Base-by-base conservation (phyloP, 495 filamentous ascomycete species). In the Acidiella bohemica region DNA sequence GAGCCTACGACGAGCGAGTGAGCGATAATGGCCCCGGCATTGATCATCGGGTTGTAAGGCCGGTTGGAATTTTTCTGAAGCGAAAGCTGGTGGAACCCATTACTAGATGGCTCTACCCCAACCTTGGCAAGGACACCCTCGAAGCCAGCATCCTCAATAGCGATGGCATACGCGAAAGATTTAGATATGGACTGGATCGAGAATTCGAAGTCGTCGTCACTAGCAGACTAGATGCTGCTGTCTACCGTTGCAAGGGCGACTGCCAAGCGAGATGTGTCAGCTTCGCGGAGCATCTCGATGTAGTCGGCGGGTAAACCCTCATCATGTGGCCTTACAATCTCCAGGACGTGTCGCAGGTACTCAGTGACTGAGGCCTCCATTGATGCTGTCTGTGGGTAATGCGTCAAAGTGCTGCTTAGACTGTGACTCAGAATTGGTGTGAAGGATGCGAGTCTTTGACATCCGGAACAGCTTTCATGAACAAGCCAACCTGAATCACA, bases 241-340 rank as follows among this genome's bases (percentile, higher is more conserved):
- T 33, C 30, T 6, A 33, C 30, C 30, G 17, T 33, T 7, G 30
- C 30, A 33, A 33, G 30, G 8, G 30, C 30, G 30, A 33, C 30
- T 6, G 30, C 30, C 14, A 33, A 18, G 9, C 16, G 9, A 11
- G 30, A 33, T 6, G 30, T 33, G 30, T 33, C 30, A 14, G 30
- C 30, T 33, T 17, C 16, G 8, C 8, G 8, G 16, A 33, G 30
- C 7, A 33, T 14, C 6, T 33, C 30, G 30, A 33, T 33, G 30
- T 33, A 33, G 30, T 14, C 16, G 7, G 30, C 30, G 6, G 30
- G 30, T 7, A 14, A 7, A 14, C 30, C 30, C 16, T 18, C 30
- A 9, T 33, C 30, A 18, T 9, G 8, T 17, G 30, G 16, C 7
- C 30, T 10, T 17, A 17, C 30, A 9, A 8, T 33, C 16, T 33